Evolutionary conservation across 495 filamentous ascomycete species (phyloP).

Genomic region (Neurospora tetraspora): DNA sequence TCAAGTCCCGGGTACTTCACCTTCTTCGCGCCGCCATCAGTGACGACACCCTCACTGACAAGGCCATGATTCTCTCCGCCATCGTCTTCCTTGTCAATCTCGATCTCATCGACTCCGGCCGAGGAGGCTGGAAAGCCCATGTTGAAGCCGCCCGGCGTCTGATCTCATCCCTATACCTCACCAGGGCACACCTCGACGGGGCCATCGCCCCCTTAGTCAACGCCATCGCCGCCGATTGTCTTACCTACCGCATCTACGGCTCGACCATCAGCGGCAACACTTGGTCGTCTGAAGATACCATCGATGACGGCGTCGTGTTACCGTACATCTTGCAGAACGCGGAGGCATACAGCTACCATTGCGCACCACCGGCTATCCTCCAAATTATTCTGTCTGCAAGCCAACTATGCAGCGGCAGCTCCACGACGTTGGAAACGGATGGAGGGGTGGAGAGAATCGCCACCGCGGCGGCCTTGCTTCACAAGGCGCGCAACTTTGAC

Average conservation of each 20-base stretch:
- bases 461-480: conserved; percentile 18
- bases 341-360: conserved; percentile 38
- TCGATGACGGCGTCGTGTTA: conserved; percentile 17
- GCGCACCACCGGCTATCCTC: conserved; percentile 33
- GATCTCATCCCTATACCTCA: conserved; percentile 21
- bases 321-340: conserved; percentile 26
- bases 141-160: conserved; percentile 39
- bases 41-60: conserved; percentile 20
- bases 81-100: conserved; percentile 49
- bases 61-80: conserved; percentile 36
- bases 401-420: conserved; percentile 17
- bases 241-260: conserved; percentile 34
- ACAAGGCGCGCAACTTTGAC: conserved; percentile 22
- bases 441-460: conserved; percentile 9
- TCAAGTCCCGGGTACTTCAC: conserved; percentile 39
- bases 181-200: conserved; percentile 15
- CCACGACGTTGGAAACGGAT: neutral
- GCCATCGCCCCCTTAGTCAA: conserved; percentile 25
- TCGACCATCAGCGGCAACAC: conserved; percentile 17
- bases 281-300: conserved; percentile 1
- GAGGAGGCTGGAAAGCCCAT: conserved; percentile 45
- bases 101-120: conserved; percentile 46
- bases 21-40: conserved; percentile 29
- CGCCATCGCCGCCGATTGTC: conserved; percentile 34
- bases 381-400: conserved; percentile 27